Evolutionary conservation across 2,329 filamentous ascomycete species (phyloP).

Genomic region (Arthrinium puccinioides): DNA sequence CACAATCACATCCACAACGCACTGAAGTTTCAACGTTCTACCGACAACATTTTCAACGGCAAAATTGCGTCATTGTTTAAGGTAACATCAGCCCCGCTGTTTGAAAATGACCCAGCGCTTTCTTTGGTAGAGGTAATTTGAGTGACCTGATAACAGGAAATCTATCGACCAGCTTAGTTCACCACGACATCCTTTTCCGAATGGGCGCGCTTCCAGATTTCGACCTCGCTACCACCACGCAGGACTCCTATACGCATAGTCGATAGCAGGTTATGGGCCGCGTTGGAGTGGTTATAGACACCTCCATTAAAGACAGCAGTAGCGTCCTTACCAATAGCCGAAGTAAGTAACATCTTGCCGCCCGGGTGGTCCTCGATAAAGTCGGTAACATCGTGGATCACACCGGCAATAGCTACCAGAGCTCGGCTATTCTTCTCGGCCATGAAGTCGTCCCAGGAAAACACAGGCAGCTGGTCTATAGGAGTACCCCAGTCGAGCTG

Average conservation of each 20-base stretch:
- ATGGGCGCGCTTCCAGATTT: slow-evolving; percentile 49
- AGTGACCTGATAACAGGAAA: background rate
- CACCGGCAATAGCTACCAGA: slow-evolving; percentile 51
- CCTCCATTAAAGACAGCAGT: slow-evolving; percentile 64
- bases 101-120: too few species aligned
- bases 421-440: slow-evolving; percentile 45
- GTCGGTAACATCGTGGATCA: slow-evolving; percentile 53
- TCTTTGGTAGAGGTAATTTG: background rate
- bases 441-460: slow-evolving; percentile 58
- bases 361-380: slow-evolving; percentile 60
- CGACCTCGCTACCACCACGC: slow-evolving; percentile 55
- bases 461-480: slow-evolving; percentile 42
- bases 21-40: too few species aligned
- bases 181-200: background rate
- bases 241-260: slow-evolving; percentile 59
- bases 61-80: too few species aligned
- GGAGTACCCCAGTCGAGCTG: slow-evolving; percentile 56
- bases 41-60: too few species aligned
- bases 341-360: slow-evolving; percentile 56
- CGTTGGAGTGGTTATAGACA: slow-evolving; percentile 58
- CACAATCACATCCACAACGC: too few species aligned
- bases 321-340: slow-evolving; percentile 55
- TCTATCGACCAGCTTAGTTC: background rate
- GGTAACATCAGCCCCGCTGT: too few species aligned
- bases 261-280: slow-evolving; percentile 55